These are phyloP conservation scores for Paraleonurus japonicus DNA, from an alignment of 257 asterid species.

Conservation along the genomic window DNA sequence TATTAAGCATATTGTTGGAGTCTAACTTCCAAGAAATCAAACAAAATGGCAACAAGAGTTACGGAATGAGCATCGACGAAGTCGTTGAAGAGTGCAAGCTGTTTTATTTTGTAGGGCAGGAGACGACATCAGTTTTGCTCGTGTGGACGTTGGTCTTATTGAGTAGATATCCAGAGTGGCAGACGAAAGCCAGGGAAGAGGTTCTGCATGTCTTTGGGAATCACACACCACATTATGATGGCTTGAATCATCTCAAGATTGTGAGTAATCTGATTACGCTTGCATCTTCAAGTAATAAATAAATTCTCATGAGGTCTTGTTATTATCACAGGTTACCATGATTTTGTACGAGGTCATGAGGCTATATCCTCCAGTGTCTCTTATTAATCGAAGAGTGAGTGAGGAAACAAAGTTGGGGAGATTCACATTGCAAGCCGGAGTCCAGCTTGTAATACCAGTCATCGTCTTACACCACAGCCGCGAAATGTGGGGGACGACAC, in stretches of 20 bases:
- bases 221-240: slow-evolving; percentile 30
- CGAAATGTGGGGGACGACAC: slow-evolving; percentile 42
- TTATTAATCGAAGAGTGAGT: slow-evolving; percentile 3
- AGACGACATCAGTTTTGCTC: slow-evolving; percentile 50
- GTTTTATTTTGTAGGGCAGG: slow-evolving; percentile 57
- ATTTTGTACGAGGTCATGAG: slow-evolving; percentile 34
- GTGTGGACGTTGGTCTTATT: slow-evolving; percentile 56
- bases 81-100: slow-evolving; percentile 18
- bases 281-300: too few relatives aligned
- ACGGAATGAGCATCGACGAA: slow-evolving; percentile 7
- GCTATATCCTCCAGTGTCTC: slow-evolving; percentile 31
- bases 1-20: slow-evolving; percentile 14
- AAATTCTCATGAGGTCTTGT: too few relatives aligned
- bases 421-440: slow-evolving; percentile 28
- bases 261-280: slow-evolving; percentile 25
- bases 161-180: slow-evolving; percentile 48
- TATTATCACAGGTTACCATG: slow-evolving; percentile 17
- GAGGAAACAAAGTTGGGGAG: slow-evolving; percentile 31
- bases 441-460: slow-evolving; percentile 9
- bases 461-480: slow-evolving; percentile 25
- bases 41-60: background rate
- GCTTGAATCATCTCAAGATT: slow-evolving; percentile 37
- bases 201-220: slow-evolving; percentile 31
- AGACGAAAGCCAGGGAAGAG: slow-evolving; percentile 44
- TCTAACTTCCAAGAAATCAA: slow-evolving; percentile 16